Evolutionary conservation across 257 asterid genomes (phyloP), one percentile per base, ranked within the genome.

Genomic region (Solanum boliviense): DNA sequence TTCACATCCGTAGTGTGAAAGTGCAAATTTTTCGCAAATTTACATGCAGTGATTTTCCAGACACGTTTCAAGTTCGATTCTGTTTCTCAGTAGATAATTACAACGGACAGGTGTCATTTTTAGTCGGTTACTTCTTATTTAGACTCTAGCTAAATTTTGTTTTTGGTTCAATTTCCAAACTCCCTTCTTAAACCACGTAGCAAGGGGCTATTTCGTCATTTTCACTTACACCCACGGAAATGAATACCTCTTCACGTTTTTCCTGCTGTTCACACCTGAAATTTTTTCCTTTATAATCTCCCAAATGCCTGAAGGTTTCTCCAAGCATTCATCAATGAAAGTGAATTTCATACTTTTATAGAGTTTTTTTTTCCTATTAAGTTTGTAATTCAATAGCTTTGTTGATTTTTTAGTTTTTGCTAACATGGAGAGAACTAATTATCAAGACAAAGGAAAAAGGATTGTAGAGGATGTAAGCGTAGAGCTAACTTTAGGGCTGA

Each of bases 401-500:
- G 65, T 11, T 29, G 20, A 21, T 9, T 74, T 13, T 39, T 39
- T 70, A 83, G 48, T 7, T 82, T 21, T 70, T 29, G n/a, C 79
- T 18, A 12, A 4, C 8, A 92, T 94, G 96, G 93, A 56, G 23
- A 46, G 56, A 46, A n/a, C 23, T 52, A 18, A 18, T 52, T 6
- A 52, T 16, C 62, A 18, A 3, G n/a, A 18, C 62, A 52, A 52
- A 18, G 62, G 62, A 18, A 52, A 58, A 7, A 41, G 38, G 58
- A 86, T 68, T 1, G 25, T 20, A 20, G 29, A 21, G 1, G 67
- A 58, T 13, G 52, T 16, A 25, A 18, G 32, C 4, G 60, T 96
- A 32, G 96, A 96, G 92, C 68, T 94, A 83, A 91, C 92, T 86
- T 88, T 96, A 75, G 98, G 98, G 68, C 95, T 90, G 92, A 94